These are phyloP conservation scores for Gaertneriomyces semiglobifer DNA, from an alignment of 192 early-diverging fungal genomes.

Conservation along the genomic window DNA sequence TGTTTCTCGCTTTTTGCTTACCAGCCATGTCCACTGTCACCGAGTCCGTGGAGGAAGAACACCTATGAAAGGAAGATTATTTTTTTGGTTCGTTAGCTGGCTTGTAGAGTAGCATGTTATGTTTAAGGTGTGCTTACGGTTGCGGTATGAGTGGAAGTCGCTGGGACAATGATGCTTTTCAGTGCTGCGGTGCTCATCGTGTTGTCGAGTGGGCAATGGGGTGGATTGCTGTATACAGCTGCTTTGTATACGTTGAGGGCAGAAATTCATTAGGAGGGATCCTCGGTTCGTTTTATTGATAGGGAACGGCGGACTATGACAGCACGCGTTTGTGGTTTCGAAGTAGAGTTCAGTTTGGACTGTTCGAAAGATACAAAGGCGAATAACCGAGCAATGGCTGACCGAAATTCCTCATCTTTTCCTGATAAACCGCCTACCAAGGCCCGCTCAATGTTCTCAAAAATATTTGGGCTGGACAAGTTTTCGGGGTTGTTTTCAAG, in stretches of 20 bases:
- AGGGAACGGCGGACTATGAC: too few species aligned
- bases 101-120: neutral
- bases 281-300: too few species aligned
- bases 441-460: too few species aligned
- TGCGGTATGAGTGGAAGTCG: constrained; percentile 62
- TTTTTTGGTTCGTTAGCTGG: neutral
- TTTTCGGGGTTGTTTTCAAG: too few species aligned
- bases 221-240: neutral
- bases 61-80: constrained; percentile 22
- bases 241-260: neutral
- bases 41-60: constrained; percentile 77
- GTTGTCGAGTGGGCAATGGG: neutral
- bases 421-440: too few species aligned
- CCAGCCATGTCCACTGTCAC: constrained; percentile 63
- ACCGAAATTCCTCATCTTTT: too few species aligned
- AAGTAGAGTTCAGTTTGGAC: too few species aligned
- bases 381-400: too few species aligned
- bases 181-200: constrained; percentile 13
- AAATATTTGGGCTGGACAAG: too few species aligned
- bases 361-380: too few species aligned
- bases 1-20: neutral
- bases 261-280: too few species aligned
- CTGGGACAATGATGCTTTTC: constrained; percentile 31
- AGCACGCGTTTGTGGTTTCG: too few species aligned
- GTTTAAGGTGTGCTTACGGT: constrained; percentile 37